Evolutionary conservation across 305 asterid species (phyloP).

Genomic region (Solanum chacoense): DNA sequence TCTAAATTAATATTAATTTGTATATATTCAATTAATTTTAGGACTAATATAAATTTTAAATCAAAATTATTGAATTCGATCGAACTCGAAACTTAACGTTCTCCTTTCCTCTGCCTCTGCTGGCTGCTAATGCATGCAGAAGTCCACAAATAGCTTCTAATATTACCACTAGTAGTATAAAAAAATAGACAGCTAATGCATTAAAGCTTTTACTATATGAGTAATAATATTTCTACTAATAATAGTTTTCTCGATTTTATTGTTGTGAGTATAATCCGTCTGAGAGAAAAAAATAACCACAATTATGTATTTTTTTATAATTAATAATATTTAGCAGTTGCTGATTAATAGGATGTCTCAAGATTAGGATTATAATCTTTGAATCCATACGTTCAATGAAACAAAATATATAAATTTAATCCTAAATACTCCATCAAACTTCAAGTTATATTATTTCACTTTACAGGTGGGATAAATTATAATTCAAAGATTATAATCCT

Average conservation of each 20-base stretch:
- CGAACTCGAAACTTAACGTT: neutral
- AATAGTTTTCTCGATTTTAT: neutral
- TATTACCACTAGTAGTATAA: neutral
- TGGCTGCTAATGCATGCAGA: neutral
- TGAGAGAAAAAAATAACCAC: neutral
- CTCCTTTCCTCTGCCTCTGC: neutral
- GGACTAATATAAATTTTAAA: neutral
- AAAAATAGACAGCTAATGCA: neutral
- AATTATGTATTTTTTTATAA: neutral
- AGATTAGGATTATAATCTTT: neutral
- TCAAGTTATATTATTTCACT: neutral
- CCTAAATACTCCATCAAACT: neutral
- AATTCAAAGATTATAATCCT: neutral
- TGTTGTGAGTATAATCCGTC: neutral
- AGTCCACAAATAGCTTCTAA: neutral
- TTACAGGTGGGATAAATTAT: neutral
- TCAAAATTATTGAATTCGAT: neutral
- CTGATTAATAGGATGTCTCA: neutral
- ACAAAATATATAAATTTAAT: neutral
- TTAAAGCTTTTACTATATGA: neutral
- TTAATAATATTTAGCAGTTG: neutral
- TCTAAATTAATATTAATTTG: neutral
- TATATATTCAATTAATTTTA: neutral
- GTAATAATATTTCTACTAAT: neutral
- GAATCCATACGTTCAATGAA: neutral